phyloP scores from a whole-genome alignment of 441 rosid species.

The Syzygium malaccense region DNA sequence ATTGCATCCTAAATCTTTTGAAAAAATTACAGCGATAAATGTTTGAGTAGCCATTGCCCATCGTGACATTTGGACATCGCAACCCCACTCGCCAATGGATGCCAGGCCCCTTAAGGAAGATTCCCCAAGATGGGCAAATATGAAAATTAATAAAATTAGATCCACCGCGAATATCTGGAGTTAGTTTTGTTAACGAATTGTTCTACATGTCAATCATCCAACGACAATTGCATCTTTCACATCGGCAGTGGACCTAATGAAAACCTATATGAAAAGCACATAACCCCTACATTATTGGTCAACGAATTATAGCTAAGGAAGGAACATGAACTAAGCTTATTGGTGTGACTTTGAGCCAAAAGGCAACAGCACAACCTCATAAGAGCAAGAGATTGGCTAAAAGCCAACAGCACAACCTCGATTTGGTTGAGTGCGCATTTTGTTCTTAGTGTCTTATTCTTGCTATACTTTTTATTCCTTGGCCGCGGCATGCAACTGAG shows the following conservation, averaged over 20 bases:
- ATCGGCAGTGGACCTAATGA: not conserved
- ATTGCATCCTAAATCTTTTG: not conserved
- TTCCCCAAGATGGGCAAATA: not conserved
- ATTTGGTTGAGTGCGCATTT: not conserved
- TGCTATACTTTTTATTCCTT: not conserved
- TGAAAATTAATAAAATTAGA: not conserved
- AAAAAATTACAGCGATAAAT: not conserved
- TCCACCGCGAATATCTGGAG: not conserved
- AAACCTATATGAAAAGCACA: not conserved
- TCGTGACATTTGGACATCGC: not conserved
- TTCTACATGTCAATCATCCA: not conserved
- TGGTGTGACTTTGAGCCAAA: not conserved
- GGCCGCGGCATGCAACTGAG: not conserved
- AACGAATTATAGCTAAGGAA: not conserved
- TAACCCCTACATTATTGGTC: not conserved
- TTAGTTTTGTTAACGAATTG: not conserved
- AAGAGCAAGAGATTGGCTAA: not conserved
- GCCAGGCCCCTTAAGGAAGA: not conserved
- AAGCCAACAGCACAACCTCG: not conserved
- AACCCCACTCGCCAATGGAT: not conserved
- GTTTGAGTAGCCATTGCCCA: not conserved
- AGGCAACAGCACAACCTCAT: not conserved
- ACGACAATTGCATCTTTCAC: not conserved
- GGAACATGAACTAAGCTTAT: not conserved
- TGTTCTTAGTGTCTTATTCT: not conserved